These are phyloP conservation scores for Panicum miliaceum DNA, from an alignment of 176 grass and related monocot genomes.

Conservation along the genomic window DNA sequence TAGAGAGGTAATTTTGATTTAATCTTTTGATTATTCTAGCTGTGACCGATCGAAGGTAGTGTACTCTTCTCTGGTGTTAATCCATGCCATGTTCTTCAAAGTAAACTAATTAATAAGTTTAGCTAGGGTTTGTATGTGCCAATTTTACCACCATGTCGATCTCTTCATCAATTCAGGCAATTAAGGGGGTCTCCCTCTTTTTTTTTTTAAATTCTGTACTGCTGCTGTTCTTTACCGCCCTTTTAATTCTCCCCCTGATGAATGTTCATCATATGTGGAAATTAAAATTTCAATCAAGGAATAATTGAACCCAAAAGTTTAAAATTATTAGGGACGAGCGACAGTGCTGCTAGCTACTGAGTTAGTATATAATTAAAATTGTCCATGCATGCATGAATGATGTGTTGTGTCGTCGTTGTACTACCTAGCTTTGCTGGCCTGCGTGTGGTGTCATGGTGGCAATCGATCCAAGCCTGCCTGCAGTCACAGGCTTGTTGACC, in stretches of 20 bases:
- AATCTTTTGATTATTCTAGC: constrained; percentile 31
- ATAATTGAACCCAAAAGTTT: background rate
- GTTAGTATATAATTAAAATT: background rate
- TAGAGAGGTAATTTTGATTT: constrained; percentile 80
- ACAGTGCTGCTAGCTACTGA: background rate
- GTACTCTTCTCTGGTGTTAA: constrained; percentile 12
- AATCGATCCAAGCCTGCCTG: constrained; percentile 38
- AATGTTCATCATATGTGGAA: background rate
- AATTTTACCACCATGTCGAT: background rate
- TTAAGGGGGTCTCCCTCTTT: no score
- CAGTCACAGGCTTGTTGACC: constrained; percentile 55
- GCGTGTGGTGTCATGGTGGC: constrained; percentile 48
- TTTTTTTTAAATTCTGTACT: background rate
- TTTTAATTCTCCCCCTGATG: background rate
- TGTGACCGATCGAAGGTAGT: background rate
- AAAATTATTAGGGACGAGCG: background rate
- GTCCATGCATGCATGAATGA: constrained; percentile 26
- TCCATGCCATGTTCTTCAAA: constrained; percentile 15
- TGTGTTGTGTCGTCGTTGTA: constrained; percentile 23
- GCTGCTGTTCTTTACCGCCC: background rate
- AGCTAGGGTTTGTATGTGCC: constrained; percentile 47
- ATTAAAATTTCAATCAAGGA: background rate
- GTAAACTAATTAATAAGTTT: constrained; percentile 55
- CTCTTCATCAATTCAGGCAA: background rate
- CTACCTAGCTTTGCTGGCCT: constrained; percentile 27